Base-by-base conservation (phyloP, 164 flowering plant species). In the Buxus sempervirens region DNA sequence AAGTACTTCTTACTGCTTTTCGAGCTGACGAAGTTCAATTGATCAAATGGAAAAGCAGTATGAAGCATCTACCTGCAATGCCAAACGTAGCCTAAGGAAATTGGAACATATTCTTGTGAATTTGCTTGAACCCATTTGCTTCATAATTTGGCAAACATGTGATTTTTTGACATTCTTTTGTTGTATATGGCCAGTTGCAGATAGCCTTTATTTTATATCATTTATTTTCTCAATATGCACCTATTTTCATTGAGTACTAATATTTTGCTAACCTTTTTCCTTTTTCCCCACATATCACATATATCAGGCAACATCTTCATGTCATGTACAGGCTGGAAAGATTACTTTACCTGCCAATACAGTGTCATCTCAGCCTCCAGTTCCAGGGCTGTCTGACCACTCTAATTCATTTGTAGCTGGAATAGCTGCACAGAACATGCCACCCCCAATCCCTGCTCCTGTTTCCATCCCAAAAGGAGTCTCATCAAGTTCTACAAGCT, bases 361-460 rank as follows among this genome's bases (percentile, higher is more conserved):
- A 60, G 62, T 78, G 58, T 66, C 66, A 8, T 55, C 66, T 26
- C 78, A 79, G 59, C 72, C 78, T 68, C 77, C 78, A 16, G 73
- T 45, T 60, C 74, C 74, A 26, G 75, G 66, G 60, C 78, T 67
- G 55, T 63, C 68, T 66, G 78, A 73, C 36, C 73, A 20, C 21
- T 62, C 70, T 16, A 77, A 66, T 71, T 54, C 68, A 51, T 73
- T 56, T 70, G 69, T 21, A 60, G 66, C 71, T 69, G 76, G 75
- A 66, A 65, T 62, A 23, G 70, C 58, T 75, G 28, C 70, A 53
- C 65, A 45, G 27, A 54, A 54, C 48, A 53, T 69, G 70, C 67
- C 73, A 69, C 59, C 75, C 63, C 70, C 74, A 22, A 28, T 70
- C 42, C 81, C 69, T 22, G 67, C 78, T 19, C 64, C 75, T 70